Base-by-base conservation (phyloP, 2,329 filamentous ascomycete genomes). In the Pseudocercospora musae region DNA sequence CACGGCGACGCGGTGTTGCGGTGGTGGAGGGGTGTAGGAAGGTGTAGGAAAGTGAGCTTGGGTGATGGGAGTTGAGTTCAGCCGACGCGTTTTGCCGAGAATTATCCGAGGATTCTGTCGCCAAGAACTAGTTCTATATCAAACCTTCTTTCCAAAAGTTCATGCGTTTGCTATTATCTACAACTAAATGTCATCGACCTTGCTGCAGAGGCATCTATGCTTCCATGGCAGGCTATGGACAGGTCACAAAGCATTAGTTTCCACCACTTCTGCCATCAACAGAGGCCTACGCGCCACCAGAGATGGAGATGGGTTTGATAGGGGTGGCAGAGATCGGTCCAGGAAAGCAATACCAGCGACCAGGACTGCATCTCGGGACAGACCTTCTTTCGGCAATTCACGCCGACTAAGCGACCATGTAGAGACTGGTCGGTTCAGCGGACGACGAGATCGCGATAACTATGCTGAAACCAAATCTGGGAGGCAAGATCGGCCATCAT, bases 181-280 rank as follows among this genome's bases (percentile, higher is more conserved):
- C 60, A 49, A 52, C 23, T 27, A 37, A 29, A 66, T 62, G 59
- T 58, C 62, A 42, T 58, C 57, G 37, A 48, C 54, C 37, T 29
- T 62, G 18, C 49, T 64, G 49, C 56, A 61, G 49, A 52, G 59
- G 57, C 57, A 56, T 25, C 37, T 64, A 18, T 59, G 57, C 59
- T 56, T 63, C 21, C 57, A 52, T 49, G 55, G 62, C 61, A 62
- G 63, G 54, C 50, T 64, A 23, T 40, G n/a, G 29, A 7, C 20
- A 20, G 15, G 44, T 46, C 58, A 55, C 33, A 60, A 59, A 50
- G 23, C 61, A 21, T 69, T 71, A 33, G 82, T 84, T 21, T 88
- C 86, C 46, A 81, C 91, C 44, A 84, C 81, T 63, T 89, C 88
- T 9, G 89, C 88, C 48, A 92, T 92, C 70, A 84, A 87, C 67